Evolutionary conservation across 1,284 basidiomycete genomes (phyloP).

Genomic region (Phellopilus nigrolimitatus): DNA sequence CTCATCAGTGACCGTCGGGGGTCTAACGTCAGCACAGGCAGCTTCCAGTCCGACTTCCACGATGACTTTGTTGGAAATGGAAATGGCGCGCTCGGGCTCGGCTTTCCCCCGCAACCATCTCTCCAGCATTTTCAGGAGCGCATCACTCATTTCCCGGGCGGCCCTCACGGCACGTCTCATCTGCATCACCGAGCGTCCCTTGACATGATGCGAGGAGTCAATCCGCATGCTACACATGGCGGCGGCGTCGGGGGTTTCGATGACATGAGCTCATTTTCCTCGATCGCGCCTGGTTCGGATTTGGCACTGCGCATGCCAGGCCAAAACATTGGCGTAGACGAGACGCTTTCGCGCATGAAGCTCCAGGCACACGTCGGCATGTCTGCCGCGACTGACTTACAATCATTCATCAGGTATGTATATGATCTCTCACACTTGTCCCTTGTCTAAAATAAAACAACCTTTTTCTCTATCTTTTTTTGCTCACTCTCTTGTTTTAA

Average conservation of each 20-base stretch:
- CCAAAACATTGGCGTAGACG: conserved; percentile 41
- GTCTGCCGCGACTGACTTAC: conserved; percentile 63
- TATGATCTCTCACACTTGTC: conserved; percentile 30
- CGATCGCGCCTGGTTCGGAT: conserved; percentile 46
- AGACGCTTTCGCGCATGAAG: conserved; percentile 60
- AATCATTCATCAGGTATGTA: conserved; percentile 75
- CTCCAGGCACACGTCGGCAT: conserved; percentile 52
- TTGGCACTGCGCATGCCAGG: conserved; percentile 51
- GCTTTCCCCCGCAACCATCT: conserved; percentile 34
- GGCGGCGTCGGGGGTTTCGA: conserved; percentile 46
- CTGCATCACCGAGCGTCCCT: conserved; percentile 35
- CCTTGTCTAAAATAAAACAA: conserved; percentile 10
- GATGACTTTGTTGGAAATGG: conserved; percentile 45
- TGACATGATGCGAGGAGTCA: conserved; percentile 59
- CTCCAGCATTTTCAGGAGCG: conserved; percentile 57
- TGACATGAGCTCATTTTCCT: conserved; percentile 52
- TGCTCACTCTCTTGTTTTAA: conserved; percentile 10
- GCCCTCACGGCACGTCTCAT: conserved; percentile 35
- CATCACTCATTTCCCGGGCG: conserved; percentile 47
- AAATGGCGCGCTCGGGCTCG: conserved; percentile 40
- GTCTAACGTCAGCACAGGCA: conserved; percentile 36
- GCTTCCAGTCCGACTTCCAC: conserved; percentile 52
- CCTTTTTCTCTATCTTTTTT: conserved; percentile 13
- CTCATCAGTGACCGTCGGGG: conserved; percentile 57
- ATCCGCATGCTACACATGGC: conserved; percentile 65